These are phyloP conservation scores for Candida freyschussii DNA, from an alignment of 1,139 yeast species.

Conservation along the genomic window DNA sequence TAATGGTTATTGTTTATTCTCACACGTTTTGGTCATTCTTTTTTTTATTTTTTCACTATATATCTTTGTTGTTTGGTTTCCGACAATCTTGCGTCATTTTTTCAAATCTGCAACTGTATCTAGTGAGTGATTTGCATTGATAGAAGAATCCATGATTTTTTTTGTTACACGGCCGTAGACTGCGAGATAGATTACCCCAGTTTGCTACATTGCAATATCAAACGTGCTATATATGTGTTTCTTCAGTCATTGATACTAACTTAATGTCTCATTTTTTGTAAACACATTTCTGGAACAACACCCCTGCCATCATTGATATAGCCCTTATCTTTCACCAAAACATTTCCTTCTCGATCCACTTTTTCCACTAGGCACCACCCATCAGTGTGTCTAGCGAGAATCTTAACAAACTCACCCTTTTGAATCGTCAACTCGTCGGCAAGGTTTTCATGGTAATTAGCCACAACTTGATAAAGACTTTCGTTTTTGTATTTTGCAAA, in stretches of 20 bases:
- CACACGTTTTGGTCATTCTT: neutral
- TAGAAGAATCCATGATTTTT: no score
- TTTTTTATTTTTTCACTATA: neutral
- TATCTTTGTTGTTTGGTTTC: neutral
- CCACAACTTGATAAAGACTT: conserved; percentile 22
- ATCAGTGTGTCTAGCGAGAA: conserved; percentile 36
- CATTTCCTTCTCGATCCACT: conserved; percentile 23
- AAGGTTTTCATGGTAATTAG: conserved; percentile 28
- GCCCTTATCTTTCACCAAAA: conserved; percentile 10
- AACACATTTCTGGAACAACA: conserved; percentile 34
- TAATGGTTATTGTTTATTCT: neutral
- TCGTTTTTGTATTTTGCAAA: conserved; percentile 10
- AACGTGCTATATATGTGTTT: no score
- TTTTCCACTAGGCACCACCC: conserved; percentile 40
- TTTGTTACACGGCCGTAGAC: no score
- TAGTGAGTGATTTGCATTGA: no score
- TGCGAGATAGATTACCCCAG: no score
- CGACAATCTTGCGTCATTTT: no score
- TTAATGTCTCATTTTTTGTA: conserved; percentile 11
- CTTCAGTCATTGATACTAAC: no score
- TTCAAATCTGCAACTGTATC: no score
- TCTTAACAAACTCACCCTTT: conserved; percentile 30
- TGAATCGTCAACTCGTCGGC: conserved; percentile 32
- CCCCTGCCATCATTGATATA: conserved; percentile 35
- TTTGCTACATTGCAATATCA: no score